phyloP scores from a whole-genome alignment of 306 rosid genomes.

The Cucumis melo region DNA sequence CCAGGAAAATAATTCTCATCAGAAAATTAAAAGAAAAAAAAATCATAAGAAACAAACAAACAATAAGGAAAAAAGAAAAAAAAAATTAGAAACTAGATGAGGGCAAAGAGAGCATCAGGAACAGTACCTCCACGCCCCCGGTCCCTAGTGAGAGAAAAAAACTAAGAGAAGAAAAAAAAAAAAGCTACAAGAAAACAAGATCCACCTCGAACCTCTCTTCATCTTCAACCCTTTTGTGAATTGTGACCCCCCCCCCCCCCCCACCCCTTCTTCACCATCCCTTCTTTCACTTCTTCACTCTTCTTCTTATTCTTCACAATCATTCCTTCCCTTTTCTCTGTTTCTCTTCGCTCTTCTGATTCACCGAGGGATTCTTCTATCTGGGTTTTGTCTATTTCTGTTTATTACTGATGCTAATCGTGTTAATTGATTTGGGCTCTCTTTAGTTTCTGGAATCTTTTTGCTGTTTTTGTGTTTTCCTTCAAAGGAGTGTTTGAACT shows the following conservation, averaged over 20 bases:
- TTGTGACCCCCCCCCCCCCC: not conserved
- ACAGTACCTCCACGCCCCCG: slow-evolving; percentile 7
- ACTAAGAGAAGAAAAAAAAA: not conserved
- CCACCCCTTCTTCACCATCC: not conserved
- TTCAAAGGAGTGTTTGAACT: not conserved
- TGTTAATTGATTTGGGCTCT: not conserved
- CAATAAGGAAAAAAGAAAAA: not conserved
- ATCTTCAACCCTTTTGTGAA: slow-evolving; percentile 3
- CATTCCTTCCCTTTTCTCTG: not conserved
- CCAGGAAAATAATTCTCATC: slow-evolving; percentile 2
- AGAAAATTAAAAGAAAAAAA: not conserved
- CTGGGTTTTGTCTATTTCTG: not conserved
- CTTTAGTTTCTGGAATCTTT: not conserved
- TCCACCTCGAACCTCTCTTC: slow-evolving; percentile 96
- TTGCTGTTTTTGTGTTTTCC: not conserved
- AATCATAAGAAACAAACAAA: slow-evolving; percentile 4
- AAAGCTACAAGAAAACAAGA: slow-evolving; percentile 63
- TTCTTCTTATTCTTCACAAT: not conserved
- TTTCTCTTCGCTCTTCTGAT: not conserved
- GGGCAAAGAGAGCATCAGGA: not conserved
- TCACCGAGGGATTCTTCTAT: not conserved
- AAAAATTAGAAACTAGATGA: not conserved
- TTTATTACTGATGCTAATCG: not conserved
- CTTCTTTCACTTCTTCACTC: not conserved
- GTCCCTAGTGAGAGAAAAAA: not conserved